Evolutionary conservation across 139 green algal genomes (phyloP).

Genomic region (Pseudopediastrum boryanum): DNA sequence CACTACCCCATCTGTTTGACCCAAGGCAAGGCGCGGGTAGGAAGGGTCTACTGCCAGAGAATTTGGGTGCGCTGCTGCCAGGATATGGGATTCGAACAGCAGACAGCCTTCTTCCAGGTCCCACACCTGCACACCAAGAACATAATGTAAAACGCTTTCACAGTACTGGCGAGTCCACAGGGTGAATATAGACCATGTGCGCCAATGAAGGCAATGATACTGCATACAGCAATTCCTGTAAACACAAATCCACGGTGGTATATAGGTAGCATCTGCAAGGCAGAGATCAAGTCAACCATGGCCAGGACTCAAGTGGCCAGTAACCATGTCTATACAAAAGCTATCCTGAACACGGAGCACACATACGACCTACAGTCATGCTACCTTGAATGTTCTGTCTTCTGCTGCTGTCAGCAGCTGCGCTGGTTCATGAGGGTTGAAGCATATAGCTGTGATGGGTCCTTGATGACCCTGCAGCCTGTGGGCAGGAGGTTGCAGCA

Average conservation of each 20-base stretch:
- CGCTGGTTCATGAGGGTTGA: neutral
- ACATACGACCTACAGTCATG: neutral
- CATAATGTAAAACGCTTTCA: too few relatives aligned
- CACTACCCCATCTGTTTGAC: neutral
- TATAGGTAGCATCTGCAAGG: too few relatives aligned
- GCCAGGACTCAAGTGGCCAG: too few relatives aligned
- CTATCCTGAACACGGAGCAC: too few relatives aligned
- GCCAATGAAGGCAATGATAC: too few relatives aligned
- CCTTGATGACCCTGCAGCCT: conserved; percentile 17
- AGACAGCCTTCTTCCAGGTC: conserved; percentile 14
- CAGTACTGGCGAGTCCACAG: too few relatives aligned
- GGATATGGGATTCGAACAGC: conserved; percentile 14
- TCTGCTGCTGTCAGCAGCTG: conserved; percentile 25
- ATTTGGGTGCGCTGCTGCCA: conserved; percentile 4
- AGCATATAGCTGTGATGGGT: conserved; percentile 10
- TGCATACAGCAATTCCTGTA: too few relatives aligned
- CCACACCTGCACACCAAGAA: conserved; percentile 22
- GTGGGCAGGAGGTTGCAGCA: neutral
- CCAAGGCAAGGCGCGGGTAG: neutral
- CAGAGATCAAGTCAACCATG: too few relatives aligned
- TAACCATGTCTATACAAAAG: too few relatives aligned
- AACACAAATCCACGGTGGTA: too few relatives aligned
- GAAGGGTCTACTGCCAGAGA: conserved; percentile 14
- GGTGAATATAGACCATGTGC: too few relatives aligned
- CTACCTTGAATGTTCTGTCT: conserved; percentile 22